phyloP scores from a whole-genome alignment of 1,284 basidiomycete genomes.

The Cutaneotrichosporon sp. region DNA sequence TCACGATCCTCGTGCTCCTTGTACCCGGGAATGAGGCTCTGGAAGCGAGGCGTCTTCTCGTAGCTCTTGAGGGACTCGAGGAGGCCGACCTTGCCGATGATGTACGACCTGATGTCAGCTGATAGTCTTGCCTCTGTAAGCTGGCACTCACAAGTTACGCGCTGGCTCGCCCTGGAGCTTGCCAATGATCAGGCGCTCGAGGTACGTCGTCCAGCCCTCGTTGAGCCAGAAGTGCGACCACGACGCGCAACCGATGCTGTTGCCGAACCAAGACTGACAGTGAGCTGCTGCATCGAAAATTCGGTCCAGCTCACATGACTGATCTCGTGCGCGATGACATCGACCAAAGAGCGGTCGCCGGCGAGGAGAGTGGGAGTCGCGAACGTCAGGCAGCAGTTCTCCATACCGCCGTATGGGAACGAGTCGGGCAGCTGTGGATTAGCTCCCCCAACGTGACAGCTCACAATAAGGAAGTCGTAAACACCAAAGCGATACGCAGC shows the following conservation, averaged over 20 bases:
- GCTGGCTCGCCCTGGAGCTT: slow-evolving; percentile 70
- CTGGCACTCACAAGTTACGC: slow-evolving; percentile 58
- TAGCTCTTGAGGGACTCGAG: slow-evolving; percentile 61
- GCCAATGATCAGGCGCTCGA: slow-evolving; percentile 71
- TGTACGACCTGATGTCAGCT: slow-evolving; percentile 37
- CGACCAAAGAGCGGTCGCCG: slow-evolving; percentile 76
- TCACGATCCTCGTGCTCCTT: slow-evolving; percentile 51
- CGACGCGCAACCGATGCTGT: slow-evolving; percentile 56
- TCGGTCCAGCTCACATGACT: slow-evolving; percentile 35
- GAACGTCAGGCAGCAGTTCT: slow-evolving; percentile 69
- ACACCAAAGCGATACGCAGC: slow-evolving; percentile 78
- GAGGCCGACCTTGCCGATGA: slow-evolving; percentile 58
- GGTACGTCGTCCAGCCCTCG: slow-evolving; percentile 90
- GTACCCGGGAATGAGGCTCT: slow-evolving; percentile 80
- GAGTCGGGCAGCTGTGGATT: slow-evolving; percentile 64
- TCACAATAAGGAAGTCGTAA: slow-evolving; percentile 75
- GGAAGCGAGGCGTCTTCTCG: slow-evolving; percentile 59
- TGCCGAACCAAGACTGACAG: slow-evolving; percentile 76
- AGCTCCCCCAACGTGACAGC: neutral
- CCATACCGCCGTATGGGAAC: slow-evolving; percentile 79
- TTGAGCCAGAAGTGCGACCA: slow-evolving; percentile 83
- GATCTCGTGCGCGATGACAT: slow-evolving; percentile 68
- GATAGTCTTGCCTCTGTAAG: too few relatives aligned
- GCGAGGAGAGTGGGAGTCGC: slow-evolving; percentile 79
- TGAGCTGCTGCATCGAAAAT: slow-evolving; percentile 15